Evolutionary conservation across 2,329 filamentous ascomycete species (phyloP).

Genomic region (Ophiostoma novo-ulmi): DNA sequence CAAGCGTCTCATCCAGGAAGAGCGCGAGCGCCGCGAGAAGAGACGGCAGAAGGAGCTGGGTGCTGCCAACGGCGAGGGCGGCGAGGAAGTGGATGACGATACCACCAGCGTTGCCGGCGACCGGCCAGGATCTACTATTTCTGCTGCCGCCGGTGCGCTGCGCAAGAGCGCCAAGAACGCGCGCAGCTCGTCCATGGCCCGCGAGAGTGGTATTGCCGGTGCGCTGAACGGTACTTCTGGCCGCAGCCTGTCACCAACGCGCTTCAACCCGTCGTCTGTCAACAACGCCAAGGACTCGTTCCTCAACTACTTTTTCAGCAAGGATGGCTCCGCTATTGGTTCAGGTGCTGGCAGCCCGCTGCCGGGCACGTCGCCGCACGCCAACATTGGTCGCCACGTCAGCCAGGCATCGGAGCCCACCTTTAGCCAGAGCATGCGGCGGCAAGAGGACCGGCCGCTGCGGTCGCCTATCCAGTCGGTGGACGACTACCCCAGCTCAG

Average conservation of each 20-base stretch:
- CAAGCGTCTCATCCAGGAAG: constrained; percentile 71
- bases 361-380: constrained; percentile 28
- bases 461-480: constrained; percentile 43
- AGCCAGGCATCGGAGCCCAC: constrained; percentile 75
- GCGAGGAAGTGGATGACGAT: constrained; percentile 58
- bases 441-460: constrained; percentile 56
- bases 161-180: constrained; percentile 56
- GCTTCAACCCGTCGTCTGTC: constrained; percentile 54
- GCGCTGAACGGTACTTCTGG: constrained; percentile 55
- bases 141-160: constrained; percentile 50
- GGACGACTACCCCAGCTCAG: constrained; percentile 16
- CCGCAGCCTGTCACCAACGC: constrained; percentile 55
- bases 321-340: constrained; percentile 58
- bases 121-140: constrained; percentile 32
- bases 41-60: constrained; percentile 77
- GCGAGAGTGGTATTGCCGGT: constrained; percentile 62
- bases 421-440: constrained; percentile 76
- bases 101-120: constrained; percentile 53
- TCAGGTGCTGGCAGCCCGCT: background rate
- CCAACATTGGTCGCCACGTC: constrained; percentile 56
- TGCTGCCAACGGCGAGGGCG: constrained; percentile 60
- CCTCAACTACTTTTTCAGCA: constrained; percentile 97
- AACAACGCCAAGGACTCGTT: constrained; percentile 80
- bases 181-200: constrained; percentile 76
- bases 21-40: constrained; percentile 79